Conservation (phyloP, 2,329 filamentous ascomycete genomes). For the Calonectria pseudoreteaudii region DNA sequence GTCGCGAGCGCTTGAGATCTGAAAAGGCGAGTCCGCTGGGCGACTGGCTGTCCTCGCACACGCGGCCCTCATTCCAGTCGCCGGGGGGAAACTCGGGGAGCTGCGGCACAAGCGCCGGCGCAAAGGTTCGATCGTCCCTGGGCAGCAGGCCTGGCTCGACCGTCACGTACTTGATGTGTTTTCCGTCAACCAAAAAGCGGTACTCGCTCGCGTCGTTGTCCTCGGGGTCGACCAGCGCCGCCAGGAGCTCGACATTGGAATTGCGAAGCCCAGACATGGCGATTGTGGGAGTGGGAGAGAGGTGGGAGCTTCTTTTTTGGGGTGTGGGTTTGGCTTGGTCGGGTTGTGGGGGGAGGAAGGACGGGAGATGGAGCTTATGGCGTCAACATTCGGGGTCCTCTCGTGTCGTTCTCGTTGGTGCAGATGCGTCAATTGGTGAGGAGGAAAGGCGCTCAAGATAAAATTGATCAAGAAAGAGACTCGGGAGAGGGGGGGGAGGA, state of each 20-base stretch:
- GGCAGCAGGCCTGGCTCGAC: conserved; percentile 50
- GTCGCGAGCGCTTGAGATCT: conserved; percentile 34
- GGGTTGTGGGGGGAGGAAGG: background rate
- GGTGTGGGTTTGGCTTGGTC: background rate
- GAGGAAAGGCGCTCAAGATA: background rate
- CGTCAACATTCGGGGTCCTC: background rate
- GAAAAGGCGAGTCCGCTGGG: conserved; percentile 44
- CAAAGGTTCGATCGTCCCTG: conserved; percentile 48
- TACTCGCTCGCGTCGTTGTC: conserved; percentile 48
- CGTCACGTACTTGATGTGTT: conserved; percentile 54
- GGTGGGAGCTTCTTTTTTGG: background rate
- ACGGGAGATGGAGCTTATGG: background rate
- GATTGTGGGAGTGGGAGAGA: background rate
- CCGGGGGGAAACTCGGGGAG: conserved; percentile 53
- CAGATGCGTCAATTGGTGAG: background rate
- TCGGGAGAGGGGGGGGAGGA: background rate
- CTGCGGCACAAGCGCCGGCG: conserved; percentile 44
- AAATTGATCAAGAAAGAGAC: background rate
- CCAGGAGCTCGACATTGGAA: conserved; percentile 40
- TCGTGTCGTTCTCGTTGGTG: background rate
- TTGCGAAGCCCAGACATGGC: conserved; percentile 5
- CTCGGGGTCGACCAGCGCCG: conserved; percentile 41
- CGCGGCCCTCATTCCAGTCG: conserved; percentile 54
- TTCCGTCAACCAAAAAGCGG: conserved; percentile 51
- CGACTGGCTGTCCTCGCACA: conserved; percentile 40